phyloP scores from a whole-genome alignment of 2,329 filamentous ascomycete species.

The Malbranchea zuffiana region DNA sequence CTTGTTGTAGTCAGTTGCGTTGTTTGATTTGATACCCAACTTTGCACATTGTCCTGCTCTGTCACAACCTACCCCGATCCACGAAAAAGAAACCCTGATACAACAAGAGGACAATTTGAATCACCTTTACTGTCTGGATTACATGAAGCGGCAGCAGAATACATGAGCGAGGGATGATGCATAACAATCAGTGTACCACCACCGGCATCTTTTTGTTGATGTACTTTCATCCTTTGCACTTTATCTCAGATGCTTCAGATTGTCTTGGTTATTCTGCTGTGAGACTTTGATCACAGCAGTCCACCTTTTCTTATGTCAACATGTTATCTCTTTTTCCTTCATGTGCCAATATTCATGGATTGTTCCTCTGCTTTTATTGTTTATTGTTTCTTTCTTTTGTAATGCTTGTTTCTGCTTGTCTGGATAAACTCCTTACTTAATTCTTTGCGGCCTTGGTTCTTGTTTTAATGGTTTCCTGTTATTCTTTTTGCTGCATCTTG shows the following conservation, averaged over 20 bases:
- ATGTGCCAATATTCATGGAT: slow-evolving; percentile 10
- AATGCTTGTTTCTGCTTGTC: too few species aligned
- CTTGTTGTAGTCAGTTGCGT: background rate
- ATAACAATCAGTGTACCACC: background rate
- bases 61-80: background rate
- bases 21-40: background rate
- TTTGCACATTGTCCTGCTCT: background rate
- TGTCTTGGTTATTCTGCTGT: too few species aligned
- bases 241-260: too few species aligned
- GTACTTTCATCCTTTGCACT: too few species aligned
- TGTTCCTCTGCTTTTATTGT: slow-evolving; percentile 15
- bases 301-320: too few species aligned
- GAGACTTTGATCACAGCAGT: too few species aligned
- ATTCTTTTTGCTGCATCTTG: background rate
- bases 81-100: background rate
- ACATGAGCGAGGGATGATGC: background rate
- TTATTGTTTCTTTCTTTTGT: slow-evolving; percentile 13
- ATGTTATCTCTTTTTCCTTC: slow-evolving; percentile 10
- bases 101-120: background rate
- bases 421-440: too few species aligned
- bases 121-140: background rate
- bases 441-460: too few species aligned
- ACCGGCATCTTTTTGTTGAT: slow-evolving; percentile 8
- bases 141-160: background rate
- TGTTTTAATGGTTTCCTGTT: slow-evolving; percentile 3